These are phyloP conservation scores for Phytophthora pluvialis DNA, from an alignment of 352 stramenopile genomes.

Conservation along the genomic window DNA sequence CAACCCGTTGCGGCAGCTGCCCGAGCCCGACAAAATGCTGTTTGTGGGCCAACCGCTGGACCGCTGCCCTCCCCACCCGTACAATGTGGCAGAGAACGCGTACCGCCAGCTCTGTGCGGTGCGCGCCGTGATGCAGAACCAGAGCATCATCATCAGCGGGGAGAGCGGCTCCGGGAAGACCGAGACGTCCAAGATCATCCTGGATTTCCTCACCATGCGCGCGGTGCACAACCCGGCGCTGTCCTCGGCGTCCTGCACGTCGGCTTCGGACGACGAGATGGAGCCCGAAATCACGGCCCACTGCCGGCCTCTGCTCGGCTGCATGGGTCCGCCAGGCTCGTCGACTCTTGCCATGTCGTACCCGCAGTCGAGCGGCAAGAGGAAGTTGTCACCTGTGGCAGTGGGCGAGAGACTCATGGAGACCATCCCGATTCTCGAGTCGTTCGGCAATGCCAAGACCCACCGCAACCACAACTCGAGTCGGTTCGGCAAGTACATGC, in stretches of 20 bases:
- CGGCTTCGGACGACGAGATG: constrained; percentile 58
- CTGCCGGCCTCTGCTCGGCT: constrained; percentile 29
- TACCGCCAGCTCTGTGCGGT: constrained; percentile 86
- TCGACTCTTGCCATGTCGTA: constrained; percentile 72
- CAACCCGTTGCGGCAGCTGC: constrained; percentile 79
- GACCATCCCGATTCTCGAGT: constrained; percentile 92
- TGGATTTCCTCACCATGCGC: constrained; percentile 85
- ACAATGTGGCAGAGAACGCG: constrained; percentile 86
- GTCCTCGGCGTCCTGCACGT: constrained; percentile 53
- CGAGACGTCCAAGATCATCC: constrained; percentile 95
- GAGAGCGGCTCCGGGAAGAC: constrained; percentile 96
- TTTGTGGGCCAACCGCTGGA: constrained; percentile 76
- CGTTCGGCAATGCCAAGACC: constrained; percentile 90
- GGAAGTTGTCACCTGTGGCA: constrained; percentile 68
- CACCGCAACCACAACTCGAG: constrained; percentile 92
- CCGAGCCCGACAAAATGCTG: constrained; percentile 74
- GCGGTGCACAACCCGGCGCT: constrained; percentile 57
- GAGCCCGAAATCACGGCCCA: constrained; percentile 69
- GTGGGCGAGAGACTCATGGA: constrained; percentile 85
- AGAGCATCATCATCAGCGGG: constrained; percentile 95
- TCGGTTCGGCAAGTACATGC: constrained; percentile 93
- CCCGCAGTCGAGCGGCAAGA: constrained; percentile 61
- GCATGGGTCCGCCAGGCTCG: constrained; percentile 49
- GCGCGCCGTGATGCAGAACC: constrained; percentile 88
- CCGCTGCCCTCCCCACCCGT: constrained; percentile 78